Percentiles rank a stretch among this genome's conserved stretches.
Evolutionary conservation across 2,329 filamentous ascomycete species (phyloP).

Genomic region (Davidsoniella neocaledoniae): DNA sequence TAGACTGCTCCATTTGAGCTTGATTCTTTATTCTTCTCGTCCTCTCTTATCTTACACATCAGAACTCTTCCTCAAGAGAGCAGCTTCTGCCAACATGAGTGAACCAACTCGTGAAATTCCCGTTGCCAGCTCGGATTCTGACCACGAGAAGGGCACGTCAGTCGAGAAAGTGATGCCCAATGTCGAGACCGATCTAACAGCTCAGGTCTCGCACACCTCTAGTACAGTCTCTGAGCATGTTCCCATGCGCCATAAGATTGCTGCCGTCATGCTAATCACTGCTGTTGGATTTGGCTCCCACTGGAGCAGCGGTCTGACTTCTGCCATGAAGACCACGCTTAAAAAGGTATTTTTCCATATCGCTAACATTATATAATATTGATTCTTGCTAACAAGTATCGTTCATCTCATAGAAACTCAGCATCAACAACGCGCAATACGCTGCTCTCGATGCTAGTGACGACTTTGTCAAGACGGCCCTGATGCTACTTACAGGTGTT

Average conservation of each 20-base stretch:
- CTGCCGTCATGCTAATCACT: conserved; percentile 31
- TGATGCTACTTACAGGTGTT: conserved; percentile 37
- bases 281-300: conserved; percentile 41
- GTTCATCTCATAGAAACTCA: conserved; percentile 24
- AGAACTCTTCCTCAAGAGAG: not conserved
- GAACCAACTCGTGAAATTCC: not conserved
- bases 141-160: conserved; percentile 2
- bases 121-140: not conserved
- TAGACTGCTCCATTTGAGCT: not conserved
- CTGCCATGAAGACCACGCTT: conserved; percentile 42
- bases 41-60: not conserved
- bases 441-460: conserved; percentile 42
- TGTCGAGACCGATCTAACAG: not conserved
- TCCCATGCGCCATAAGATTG: conserved; percentile 19
- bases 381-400: not conserved
- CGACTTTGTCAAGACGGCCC: conserved; percentile 41
- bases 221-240: conserved; percentile 12
- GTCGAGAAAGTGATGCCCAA: not conserved
- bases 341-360: conserved; percentile 27
- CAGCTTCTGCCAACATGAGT: not conserved
- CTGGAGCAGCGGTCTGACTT: conserved; percentile 43
- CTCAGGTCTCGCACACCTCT: not conserved
- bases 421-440: conserved; percentile 43
- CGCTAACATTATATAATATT: not conserved
- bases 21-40: not conserved